These are phyloP conservation scores for Boletales sp. DNA, from an alignment of 768 basidiomycete genomes.

Conservation along the genomic window DNA sequence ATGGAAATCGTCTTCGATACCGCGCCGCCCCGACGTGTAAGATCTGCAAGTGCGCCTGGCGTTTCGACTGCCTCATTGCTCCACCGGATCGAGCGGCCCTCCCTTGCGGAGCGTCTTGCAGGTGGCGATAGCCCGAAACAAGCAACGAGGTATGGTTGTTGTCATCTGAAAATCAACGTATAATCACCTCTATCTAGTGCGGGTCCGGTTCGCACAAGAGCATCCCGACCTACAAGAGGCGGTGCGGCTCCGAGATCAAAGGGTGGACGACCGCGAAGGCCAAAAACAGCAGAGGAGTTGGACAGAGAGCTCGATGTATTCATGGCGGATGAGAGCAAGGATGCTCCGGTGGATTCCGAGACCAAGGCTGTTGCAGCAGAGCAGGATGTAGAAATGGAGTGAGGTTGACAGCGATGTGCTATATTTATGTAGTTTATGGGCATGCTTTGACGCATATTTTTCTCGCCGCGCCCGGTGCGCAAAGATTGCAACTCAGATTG, in stretches of 20 bases:
- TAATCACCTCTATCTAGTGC: slow-evolving; percentile 9
- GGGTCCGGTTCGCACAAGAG: slow-evolving; percentile 46
- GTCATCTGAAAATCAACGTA: not conserved
- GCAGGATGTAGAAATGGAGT: slow-evolving; percentile 57
- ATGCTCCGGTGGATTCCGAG: slow-evolving; percentile 17
- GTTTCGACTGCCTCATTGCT: slow-evolving; percentile 56
- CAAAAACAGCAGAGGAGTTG: slow-evolving; percentile 74
- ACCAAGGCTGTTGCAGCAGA: slow-evolving; percentile 13
- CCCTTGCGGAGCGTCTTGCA: slow-evolving; percentile 63
- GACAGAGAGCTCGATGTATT: slow-evolving; percentile 88
- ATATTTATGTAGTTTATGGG: slow-evolving; percentile 20
- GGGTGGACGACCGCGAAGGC: slow-evolving; percentile 39
- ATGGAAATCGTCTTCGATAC: slow-evolving; percentile 69
- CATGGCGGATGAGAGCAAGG: slow-evolving; percentile 56
- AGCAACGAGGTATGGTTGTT: slow-evolving; percentile 11
- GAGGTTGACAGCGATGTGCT: slow-evolving; percentile 5
- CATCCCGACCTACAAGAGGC: slow-evolving; percentile 20
- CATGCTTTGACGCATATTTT: not conserved
- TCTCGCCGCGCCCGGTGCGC: no score
- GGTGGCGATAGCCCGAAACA: slow-evolving; percentile 36
- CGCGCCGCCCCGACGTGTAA: slow-evolving; percentile 40
- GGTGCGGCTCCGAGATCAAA: slow-evolving; percentile 10
- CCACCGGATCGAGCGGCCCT: slow-evolving; percentile 71
- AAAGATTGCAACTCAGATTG: not conserved
- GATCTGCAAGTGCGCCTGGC: slow-evolving; percentile 44